Evolutionary conservation across 177 flowering plant genomes (phyloP), one percentile per base, ranked within the genome.

Genomic region (Tripterygium wilfordii): DNA sequence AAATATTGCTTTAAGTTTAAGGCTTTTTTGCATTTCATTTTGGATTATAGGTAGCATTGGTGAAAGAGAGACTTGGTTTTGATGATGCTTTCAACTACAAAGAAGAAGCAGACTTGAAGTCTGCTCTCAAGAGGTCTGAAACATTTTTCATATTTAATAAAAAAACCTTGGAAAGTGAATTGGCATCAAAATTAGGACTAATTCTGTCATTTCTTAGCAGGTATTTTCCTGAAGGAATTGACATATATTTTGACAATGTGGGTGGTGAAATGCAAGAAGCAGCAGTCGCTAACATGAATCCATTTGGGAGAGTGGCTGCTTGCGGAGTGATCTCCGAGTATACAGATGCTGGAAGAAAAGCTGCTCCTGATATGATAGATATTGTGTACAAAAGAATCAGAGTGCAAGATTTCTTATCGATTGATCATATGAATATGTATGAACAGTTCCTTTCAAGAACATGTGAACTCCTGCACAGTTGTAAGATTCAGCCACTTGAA

Each of bases 1-100:
- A 3, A 32, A 32, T 32, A 3, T 32, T 9, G 13, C 36, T 4
- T 32, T 12, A 32, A 32, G 13, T 27, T 8, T 22, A 24, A 6
- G 5, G 21, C 13, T 40, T 7, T 22, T 13, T 23, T 22, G 8
- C 10, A 10, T 8, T 42, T 6, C 15, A 25, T n/a, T 14, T 15
- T 43, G 10, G 19, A 20, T 10, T 20, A 9, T 10, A 46, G 49
- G 26, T 46, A 19, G 49, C 20, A 12, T 20, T 46, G 3, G 13
- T 46, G 37, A 46, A 30, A 21, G 27, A 0, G 7, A 44, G 17
- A 33, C 27, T 44, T 10, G 33, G 48, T 8, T 28, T 6, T 17
- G 48, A 26, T 17, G 21, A 41, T 21, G 48, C 48, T 14, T 28
- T 44, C 48, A 44, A 44, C 22, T 28, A 44, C 12, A 44, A 27